Evolutionary conservation across 1,139 yeast species (phyloP), one percentile per base, ranked within the genome.

Genomic region (Blastobotrys indianensis): DNA sequence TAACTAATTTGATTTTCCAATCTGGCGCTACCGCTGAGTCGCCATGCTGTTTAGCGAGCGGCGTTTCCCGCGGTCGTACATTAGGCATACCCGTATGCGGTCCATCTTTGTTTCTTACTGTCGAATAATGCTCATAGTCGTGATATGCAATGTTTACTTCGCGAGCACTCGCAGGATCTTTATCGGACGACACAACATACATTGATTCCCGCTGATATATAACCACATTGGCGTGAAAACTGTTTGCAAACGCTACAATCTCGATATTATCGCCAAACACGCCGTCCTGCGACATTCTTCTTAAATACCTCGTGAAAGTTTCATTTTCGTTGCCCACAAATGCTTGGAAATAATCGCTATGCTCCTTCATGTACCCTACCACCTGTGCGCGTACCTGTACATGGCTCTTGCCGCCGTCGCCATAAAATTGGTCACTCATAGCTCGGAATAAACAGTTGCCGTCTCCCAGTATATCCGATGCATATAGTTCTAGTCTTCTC

Each of bases 371-470:
- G 49, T 65, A 66, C 8, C 49, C 54, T 11, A 69, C 67, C 2
- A 67, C 63, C 11, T 51, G 55, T 2, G 52, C 49, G 1, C 74
- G 60, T 25, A 69, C 51, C 45, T 58, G 59, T 9, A 49, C 54
- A 42, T 66, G 65, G 11, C 54, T 57, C 16, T 42, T 52, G 1
- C 63, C 62, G 9, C 61, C 63, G 42, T 67, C 67, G 11, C 73
- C 73, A 41, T 58, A 64, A 20, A 59, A 47, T 52, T 69, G 74
- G 52, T 69, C 74, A 12, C 70, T 61, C 34, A 69, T 49, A 0
- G 73, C 66, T n/a, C 74, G 60, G 49, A 69, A 69, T 28, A 69
- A 53, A 49, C 74, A 69, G 57, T 69, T 69, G 20, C 74, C 74
- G 44, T 69, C 74, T 9, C 73, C 73, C 15, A 57, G 56, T 33